phyloP scores from a whole-genome alignment of 306 rosid species.

The Fagus sylvatica region DNA sequence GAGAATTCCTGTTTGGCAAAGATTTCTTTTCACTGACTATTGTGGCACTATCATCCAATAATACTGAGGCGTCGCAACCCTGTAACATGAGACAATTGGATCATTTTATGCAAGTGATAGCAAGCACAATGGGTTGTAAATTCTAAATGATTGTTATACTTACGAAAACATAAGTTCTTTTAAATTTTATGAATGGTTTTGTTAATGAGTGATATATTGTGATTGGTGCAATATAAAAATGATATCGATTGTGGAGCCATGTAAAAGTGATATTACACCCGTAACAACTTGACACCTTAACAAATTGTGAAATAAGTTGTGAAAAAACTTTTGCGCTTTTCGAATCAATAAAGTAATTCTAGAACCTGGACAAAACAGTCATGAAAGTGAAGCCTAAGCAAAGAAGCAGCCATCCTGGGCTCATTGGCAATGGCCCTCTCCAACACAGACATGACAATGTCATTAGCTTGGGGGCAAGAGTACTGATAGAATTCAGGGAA shows the following conservation, averaged over 20 bases:
- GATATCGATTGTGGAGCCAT: too few species aligned
- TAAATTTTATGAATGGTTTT: too few species aligned
- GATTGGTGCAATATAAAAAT: too few species aligned
- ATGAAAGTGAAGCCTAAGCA: constrained; percentile 82
- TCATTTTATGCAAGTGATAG: neutral
- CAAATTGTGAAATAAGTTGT: too few species aligned
- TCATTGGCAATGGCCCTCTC: constrained; percentile 58
- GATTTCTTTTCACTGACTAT: constrained; percentile 69
- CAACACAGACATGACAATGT: constrained; percentile 79
- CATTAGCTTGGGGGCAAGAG: constrained; percentile 80
- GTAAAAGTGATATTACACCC: too few species aligned
- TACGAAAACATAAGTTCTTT: too few species aligned
- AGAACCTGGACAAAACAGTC: constrained; percentile 80
- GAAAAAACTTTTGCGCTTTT: too few species aligned
- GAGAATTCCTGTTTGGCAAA: constrained; percentile 68
- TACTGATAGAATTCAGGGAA: constrained; percentile 64
- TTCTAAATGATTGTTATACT: neutral
- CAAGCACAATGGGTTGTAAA: neutral
- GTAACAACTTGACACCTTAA: too few species aligned
- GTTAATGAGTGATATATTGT: too few species aligned
- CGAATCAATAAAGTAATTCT: neutral
- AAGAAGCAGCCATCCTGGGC: constrained; percentile 72
- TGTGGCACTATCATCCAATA: constrained; percentile 54
- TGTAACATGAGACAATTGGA: constrained; percentile 11
- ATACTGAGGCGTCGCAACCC: constrained; percentile 84